These are phyloP conservation scores for Salix arbutifolia DNA, from an alignment of 345 rosid species.

Conservation along the genomic window DNA sequence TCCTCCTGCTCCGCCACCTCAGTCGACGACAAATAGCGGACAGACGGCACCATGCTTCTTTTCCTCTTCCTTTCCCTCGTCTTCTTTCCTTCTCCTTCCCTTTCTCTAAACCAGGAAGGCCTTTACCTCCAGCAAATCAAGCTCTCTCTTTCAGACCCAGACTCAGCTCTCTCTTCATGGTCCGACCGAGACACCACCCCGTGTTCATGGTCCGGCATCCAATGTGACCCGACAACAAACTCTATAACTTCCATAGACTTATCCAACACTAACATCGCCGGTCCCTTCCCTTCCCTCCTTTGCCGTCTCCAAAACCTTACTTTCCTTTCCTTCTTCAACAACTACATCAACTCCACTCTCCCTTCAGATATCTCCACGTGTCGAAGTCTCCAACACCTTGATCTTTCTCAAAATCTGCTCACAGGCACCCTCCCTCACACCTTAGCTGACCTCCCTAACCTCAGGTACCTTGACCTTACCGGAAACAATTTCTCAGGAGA, in stretches of 20 bases:
- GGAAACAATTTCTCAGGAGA: slow-evolving; percentile 89
- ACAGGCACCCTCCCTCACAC: slow-evolving; percentile 61
- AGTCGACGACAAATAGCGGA: not conserved
- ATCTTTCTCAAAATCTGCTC: slow-evolving; percentile 74
- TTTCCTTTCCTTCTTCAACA: slow-evolving; percentile 49
- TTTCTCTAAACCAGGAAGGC: slow-evolving; percentile 64
- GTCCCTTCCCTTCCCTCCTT: slow-evolving; percentile 69
- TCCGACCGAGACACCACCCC: slow-evolving; percentile 44
- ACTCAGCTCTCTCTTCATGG: slow-evolving; percentile 57
- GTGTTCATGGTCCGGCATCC: slow-evolving; percentile 56
- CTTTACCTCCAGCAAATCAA: slow-evolving; percentile 48
- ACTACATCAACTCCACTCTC: slow-evolving; percentile 60
- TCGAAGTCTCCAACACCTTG: slow-evolving; percentile 52
- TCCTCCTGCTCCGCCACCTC: not conserved
- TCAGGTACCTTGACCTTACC: slow-evolving; percentile 60
- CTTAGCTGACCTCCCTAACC: slow-evolving; percentile 49
- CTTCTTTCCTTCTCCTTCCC: slow-evolving; percentile 3
- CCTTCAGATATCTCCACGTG: slow-evolving; percentile 64
- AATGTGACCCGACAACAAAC: slow-evolving; percentile 35
- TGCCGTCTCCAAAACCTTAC: slow-evolving; percentile 61
- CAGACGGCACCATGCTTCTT: slow-evolving; percentile 7
- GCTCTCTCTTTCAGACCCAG: slow-evolving; percentile 51
- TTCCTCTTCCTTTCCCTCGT: slow-evolving; percentile 20
- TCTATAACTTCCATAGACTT: slow-evolving; percentile 71
- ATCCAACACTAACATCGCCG: slow-evolving; percentile 47